Evolutionary conservation across 441 rosid genomes (phyloP), one percentile per base, ranked within the genome.

Genomic region (Euphorbia celastroides): DNA sequence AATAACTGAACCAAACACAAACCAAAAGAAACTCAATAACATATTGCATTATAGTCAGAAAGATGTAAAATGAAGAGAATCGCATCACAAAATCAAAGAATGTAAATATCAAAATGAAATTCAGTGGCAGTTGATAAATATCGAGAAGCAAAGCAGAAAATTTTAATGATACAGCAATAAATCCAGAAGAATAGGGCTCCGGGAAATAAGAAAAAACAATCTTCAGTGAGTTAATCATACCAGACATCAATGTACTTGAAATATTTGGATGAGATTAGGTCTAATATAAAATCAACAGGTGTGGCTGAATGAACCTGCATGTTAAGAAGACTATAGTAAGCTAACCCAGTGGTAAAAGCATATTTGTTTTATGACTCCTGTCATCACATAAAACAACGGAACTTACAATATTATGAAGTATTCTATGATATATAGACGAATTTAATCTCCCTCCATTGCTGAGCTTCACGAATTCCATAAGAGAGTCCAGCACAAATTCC

Each of bases 401-500:
- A 71, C 95, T 84, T 76, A 93, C 96, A 72, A 89, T 80, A 65
- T 75, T 75, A 58, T 79, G 80, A 57, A 89, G 85, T 31, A 93
- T 71, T 65, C 77, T 84, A 69, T 88, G 83, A 75, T 85, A 91
- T 58, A 89, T 85, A 22, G 92, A 80, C 12, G 93, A 91, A 68
- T 84, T 83, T 67, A 90, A 90, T 30, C 76, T 78, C 67, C 96
- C 96, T 26, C 79, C 77, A 75, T 88, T 91, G 34, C 90, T 81
- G 66, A 82, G 71, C 82, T 86, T 93, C 66, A 88, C 95, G 70
- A 91, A 85, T 67, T 86, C 95, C 97, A 93, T 90, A 41, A 89
- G 72, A 0, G 97, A 73, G 32, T 86, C 99, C 79, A 88, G 71
- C 62, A 88, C 88, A 34, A 93, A 75, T 73, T 89, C 96, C 97